Percentiles rank a stretch among this genome's conserved stretches.
These are phyloP conservation scores for Phytophthora sansomeana DNA, from an alignment of 352 stramenopile genomes.

Conservation along the genomic window DNA sequence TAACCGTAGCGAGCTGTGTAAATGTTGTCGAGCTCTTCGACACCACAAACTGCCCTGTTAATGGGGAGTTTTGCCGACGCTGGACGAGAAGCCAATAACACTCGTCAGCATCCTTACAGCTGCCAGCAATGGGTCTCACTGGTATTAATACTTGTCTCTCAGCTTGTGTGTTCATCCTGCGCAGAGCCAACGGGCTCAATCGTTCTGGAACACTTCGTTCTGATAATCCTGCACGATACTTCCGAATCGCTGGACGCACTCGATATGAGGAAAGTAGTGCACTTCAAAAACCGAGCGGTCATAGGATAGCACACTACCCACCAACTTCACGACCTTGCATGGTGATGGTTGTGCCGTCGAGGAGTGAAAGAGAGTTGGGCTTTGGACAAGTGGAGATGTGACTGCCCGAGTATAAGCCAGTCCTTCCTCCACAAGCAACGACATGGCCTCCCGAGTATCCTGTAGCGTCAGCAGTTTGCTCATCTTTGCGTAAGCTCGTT, in stretches of 20 bases:
- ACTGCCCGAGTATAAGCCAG: constrained; percentile 69
- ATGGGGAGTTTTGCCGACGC: too few relatives aligned
- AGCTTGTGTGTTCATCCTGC: not conserved
- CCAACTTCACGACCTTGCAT: constrained; percentile 49
- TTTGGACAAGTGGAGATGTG: constrained; percentile 8
- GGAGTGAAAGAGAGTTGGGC: constrained; percentile 42
- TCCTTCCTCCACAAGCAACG: constrained; percentile 74
- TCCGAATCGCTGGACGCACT: constrained; percentile 85
- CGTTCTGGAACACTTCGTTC: constrained; percentile 48
- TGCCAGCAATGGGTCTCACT: not conserved
- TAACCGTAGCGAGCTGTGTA: not conserved
- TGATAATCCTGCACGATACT: constrained; percentile 81
- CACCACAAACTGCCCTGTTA: not conserved
- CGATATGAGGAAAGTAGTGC: constrained; percentile 82
- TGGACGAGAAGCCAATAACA: too few relatives aligned
- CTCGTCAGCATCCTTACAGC: too few relatives aligned
- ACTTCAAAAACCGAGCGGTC: constrained; percentile 58
- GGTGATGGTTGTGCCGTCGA: constrained; percentile 15
- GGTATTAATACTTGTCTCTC: not conserved
- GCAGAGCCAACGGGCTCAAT: constrained; percentile 5
- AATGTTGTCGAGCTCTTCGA: not conserved
- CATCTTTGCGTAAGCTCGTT: constrained; percentile 59
- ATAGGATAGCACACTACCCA: constrained; percentile 52
- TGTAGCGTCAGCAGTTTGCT: constrained; percentile 73
- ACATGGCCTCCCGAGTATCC: constrained; percentile 75